Conservation (phyloP, 805 yeast genomes). For the Huiozyma naganishii region DNA sequence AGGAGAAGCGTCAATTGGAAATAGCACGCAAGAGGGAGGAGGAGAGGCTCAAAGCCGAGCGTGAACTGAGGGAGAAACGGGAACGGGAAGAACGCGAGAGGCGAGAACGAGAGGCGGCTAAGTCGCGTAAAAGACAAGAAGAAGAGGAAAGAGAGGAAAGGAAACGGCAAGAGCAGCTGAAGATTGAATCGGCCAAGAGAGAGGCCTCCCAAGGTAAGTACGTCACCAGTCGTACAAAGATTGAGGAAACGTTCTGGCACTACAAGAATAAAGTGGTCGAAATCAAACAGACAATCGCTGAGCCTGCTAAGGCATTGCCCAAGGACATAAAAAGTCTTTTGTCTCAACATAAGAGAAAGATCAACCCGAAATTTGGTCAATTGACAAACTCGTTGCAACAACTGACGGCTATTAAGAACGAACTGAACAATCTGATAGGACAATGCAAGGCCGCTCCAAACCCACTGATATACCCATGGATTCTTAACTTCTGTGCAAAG, state of each 20-base stretch:
- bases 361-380: slow-evolving; percentile 89
- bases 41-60: slow-evolving; percentile 4
- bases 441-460: slow-evolving; percentile 33
- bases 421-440: slow-evolving; percentile 39
- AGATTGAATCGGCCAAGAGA: slow-evolving; percentile 7
- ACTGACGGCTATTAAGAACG: slow-evolving; percentile 39
- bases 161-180: slow-evolving; percentile 13
- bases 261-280: slow-evolving; percentile 43
- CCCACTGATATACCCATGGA: slow-evolving; percentile 55
- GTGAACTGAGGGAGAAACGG: slow-evolving; percentile 8
- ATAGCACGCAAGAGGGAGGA: slow-evolving; percentile 6
- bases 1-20: slow-evolving; percentile 7
- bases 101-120: slow-evolving; percentile 10
- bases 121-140: slow-evolving; percentile 17
- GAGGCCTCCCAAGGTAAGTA: slow-evolving; percentile 15
- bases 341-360: slow-evolving; percentile 54
- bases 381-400: slow-evolving; percentile 63
- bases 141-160: slow-evolving; percentile 9
- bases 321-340: slow-evolving; percentile 44
- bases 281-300: slow-evolving; percentile 51
- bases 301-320: slow-evolving; percentile 39
- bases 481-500: slow-evolving; percentile 74
- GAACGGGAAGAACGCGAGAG: slow-evolving; percentile 11
- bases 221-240: slow-evolving; percentile 21
- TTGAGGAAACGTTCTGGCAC: slow-evolving; percentile 36